phyloP scores from a whole-genome alignment of 805 yeast species.

The Metschnikowia lochheadii region DNA sequence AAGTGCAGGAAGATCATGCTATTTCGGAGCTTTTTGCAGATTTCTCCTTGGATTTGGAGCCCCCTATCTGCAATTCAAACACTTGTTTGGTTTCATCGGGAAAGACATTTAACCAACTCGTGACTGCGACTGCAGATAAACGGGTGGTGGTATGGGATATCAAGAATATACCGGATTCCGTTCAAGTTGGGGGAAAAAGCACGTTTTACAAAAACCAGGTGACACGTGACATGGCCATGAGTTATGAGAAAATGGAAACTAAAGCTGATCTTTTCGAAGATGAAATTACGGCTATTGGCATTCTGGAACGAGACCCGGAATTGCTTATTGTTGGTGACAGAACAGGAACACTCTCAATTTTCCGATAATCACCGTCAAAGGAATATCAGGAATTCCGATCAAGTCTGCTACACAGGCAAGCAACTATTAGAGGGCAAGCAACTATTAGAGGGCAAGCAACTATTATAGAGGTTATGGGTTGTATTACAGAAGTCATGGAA shows the following conservation, averaged over 20 bases:
- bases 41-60: slow-evolving; percentile 19
- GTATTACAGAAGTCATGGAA: too few relatives aligned
- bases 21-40: slow-evolving; percentile 19
- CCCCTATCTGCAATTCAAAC: slow-evolving; percentile 3
- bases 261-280: background rate
- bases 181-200: slow-evolving; percentile 3
- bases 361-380: background rate
- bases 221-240: slow-evolving; percentile 11
- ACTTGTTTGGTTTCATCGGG: slow-evolving; percentile 6
- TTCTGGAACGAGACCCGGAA: background rate
- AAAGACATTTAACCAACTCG: slow-evolving; percentile 12
- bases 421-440: too few relatives aligned
- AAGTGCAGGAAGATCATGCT: slow-evolving; percentile 17
- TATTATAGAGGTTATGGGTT: too few relatives aligned
- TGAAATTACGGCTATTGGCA: background rate
- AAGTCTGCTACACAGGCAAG: too few relatives aligned
- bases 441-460: too few relatives aligned
- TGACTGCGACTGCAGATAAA: slow-evolving; percentile 26
- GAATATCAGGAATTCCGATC: background rate
- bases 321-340: background rate
- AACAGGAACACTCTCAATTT: background rate
- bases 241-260: slow-evolving; percentile 13
- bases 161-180: slow-evolving; percentile 10
- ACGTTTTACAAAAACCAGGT: slow-evolving; percentile 13
- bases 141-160: slow-evolving; percentile 29